These are phyloP conservation scores for Candida pseudoviswanathii DNA, from an alignment of 1,139 yeast species.

Conservation along the genomic window DNA sequence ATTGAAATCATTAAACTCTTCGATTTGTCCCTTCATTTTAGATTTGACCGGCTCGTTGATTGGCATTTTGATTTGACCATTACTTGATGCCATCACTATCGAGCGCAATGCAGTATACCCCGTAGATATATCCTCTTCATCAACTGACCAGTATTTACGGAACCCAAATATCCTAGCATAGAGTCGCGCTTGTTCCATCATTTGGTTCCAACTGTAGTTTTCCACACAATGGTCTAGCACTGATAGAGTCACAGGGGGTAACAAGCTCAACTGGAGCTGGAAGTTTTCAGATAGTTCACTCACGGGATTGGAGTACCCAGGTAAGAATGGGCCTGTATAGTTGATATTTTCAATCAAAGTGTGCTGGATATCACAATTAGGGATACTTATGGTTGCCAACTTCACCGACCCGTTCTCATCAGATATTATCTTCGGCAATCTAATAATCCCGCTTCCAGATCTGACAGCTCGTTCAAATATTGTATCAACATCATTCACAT, in stretches of 20 bases:
- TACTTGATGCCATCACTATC: constrained; percentile 72
- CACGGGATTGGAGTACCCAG: constrained; percentile 43
- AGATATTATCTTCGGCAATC: constrained; percentile 36
- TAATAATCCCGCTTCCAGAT: constrained; percentile 56
- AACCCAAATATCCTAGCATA: constrained; percentile 70
- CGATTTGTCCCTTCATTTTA: constrained; percentile 69
- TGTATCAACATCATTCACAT: constrained; percentile 50
- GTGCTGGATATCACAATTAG: constrained; percentile 66
- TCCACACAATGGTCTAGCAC: constrained; percentile 79
- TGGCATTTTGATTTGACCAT: constrained; percentile 74
- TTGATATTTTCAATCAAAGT: constrained; percentile 58
- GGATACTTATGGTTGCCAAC: constrained; percentile 58
- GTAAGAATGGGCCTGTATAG: constrained; percentile 56
- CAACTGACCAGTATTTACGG: constrained; percentile 82
- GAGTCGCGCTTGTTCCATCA: constrained; percentile 57
- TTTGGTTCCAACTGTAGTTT: constrained; percentile 70
- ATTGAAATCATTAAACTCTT: constrained; percentile 74
- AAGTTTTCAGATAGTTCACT: constrained; percentile 10
- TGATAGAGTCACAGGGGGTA: constrained; percentile 40
- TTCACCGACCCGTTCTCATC: constrained; percentile 57
- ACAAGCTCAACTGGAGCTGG: constrained; percentile 15
- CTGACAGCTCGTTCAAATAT: constrained; percentile 49
- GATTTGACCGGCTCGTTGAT: constrained; percentile 82
- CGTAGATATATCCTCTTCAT: constrained; percentile 71
- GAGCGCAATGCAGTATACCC: constrained; percentile 69